Conservation (phyloP, 495 filamentous ascomycete species). For the Glonium stellatum region DNA sequence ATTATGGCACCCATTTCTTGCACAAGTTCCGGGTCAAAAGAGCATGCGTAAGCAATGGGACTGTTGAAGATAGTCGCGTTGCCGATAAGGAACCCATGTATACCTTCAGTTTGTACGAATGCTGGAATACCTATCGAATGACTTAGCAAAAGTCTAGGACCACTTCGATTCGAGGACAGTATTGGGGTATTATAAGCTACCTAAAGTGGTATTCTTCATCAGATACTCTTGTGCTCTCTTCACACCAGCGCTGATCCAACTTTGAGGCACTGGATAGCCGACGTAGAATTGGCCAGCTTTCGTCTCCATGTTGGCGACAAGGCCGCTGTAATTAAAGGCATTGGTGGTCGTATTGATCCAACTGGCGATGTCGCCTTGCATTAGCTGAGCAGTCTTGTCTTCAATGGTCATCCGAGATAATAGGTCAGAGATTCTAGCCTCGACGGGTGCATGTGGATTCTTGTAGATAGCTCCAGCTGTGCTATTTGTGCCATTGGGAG, state of each 20-base stretch:
- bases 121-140: conserved; percentile 37
- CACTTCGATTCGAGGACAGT: neutral
- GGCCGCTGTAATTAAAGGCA: conserved; percentile 55
- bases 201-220: conserved; percentile 46
- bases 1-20: conserved; percentile 56
- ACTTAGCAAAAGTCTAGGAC: neutral
- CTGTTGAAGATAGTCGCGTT: conserved; percentile 73
- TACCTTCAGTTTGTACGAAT: conserved; percentile 61
- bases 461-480: conserved; percentile 45
- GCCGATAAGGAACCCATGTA: conserved; percentile 61
- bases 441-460: conserved; percentile 51
- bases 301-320: conserved; percentile 56
- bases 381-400: conserved; percentile 61
- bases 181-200: conserved; percentile 43
- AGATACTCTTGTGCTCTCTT: conserved; percentile 59
- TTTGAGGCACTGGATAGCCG: conserved; percentile 56
- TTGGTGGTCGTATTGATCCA: conserved; percentile 58
- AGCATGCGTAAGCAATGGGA: conserved; percentile 61
- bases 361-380: conserved; percentile 56
- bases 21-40: conserved; percentile 51
- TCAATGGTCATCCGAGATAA: conserved; percentile 61
- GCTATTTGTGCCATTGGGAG: neutral
- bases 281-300: conserved; percentile 64
- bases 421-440: conserved; percentile 56
- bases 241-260: conserved; percentile 54